Percentiles rank a stretch among this genome's conserved stretches.
Conservation (phyloP, 306 rosid genomes). For the Myrica gale region DNA sequence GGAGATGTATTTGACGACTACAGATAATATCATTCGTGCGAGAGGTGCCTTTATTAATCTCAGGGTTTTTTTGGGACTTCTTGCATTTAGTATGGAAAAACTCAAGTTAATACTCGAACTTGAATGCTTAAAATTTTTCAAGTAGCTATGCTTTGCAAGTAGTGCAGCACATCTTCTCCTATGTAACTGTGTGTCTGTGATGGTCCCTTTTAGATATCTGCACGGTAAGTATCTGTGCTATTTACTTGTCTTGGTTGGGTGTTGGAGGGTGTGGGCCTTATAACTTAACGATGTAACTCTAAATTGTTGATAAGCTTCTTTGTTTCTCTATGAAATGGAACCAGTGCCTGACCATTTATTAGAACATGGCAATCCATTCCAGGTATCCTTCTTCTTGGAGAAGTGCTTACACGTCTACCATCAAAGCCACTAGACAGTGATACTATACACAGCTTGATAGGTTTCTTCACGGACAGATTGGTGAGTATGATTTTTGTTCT, state of each 20-base stretch:
- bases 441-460: slow-evolving; percentile 70
- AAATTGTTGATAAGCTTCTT: slow-evolving; percentile 22
- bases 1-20: slow-evolving; percentile 80
- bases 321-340: neutral
- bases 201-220: neutral
- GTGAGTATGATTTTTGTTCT: slow-evolving; percentile 53
- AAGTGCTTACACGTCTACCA: slow-evolving; percentile 53
- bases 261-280: neutral
- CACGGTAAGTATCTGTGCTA: neutral
- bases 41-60: slow-evolving; percentile 52
- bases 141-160: neutral
- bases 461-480: slow-evolving; percentile 82
- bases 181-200: neutral
- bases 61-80: neutral
- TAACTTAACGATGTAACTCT: neutral
- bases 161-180: neutral
- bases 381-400: slow-evolving; percentile 92
- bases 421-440: slow-evolving; percentile 61
- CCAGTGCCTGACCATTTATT: slow-evolving; percentile 18
- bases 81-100: neutral
- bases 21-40: slow-evolving; percentile 64
- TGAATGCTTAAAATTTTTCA: slow-evolving; percentile 1
- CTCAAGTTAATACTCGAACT: neutral
- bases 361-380: slow-evolving; percentile 25
- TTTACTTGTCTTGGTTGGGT: neutral